A percentile compares a stretch with the other conserved stretches of the same genome.
Conservation (phyloP, 2,329 filamentous ascomycete species). For the Exophiala calicioides region DNA sequence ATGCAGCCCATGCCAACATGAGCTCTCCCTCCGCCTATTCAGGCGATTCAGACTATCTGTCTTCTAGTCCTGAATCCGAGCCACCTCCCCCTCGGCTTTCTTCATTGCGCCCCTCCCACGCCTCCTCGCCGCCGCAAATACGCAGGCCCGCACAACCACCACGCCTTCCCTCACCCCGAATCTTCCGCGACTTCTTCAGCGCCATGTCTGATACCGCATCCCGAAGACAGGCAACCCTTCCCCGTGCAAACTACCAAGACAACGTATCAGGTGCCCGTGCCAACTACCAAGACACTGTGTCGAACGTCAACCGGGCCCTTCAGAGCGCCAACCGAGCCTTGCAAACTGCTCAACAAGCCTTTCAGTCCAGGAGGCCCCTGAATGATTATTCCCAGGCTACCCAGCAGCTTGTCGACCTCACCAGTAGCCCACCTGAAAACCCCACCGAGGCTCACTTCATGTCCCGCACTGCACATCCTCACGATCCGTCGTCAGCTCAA, state of each 20-base stretch:
- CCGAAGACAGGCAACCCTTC: constrained; percentile 20
- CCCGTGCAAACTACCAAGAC: constrained; percentile 20
- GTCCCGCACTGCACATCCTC: constrained; percentile 28
- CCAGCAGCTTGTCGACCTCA: constrained; percentile 23
- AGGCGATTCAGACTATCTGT: no score
- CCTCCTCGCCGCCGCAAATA: constrained; percentile 8
- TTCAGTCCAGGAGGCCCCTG: constrained; percentile 20
- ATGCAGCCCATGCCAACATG: no score
- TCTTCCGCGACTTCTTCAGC: constrained; percentile 27
- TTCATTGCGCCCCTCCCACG: neutral
- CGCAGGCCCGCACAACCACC: constrained; percentile 18
- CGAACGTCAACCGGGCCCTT: constrained; percentile 24
- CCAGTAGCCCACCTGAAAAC: constrained; percentile 16
- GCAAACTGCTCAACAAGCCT: constrained; percentile 29
- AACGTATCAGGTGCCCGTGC: constrained; percentile 16
- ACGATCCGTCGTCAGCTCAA: constrained; percentile 17
- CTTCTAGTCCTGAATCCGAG: neutral
- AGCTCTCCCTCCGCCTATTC: constrained; percentile 6
- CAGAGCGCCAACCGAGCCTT: constrained; percentile 28
- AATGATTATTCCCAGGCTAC: constrained; percentile 5
- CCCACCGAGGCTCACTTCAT: constrained; percentile 24
- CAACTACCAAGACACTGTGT: constrained; percentile 18
- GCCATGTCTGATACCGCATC: constrained; percentile 16
- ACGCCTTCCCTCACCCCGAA: constrained; percentile 23
- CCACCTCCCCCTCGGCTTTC: neutral